phyloP scores from a whole-genome alignment of 2,329 filamentous ascomycete species.

The Cladobotryum protrusum region DNA sequence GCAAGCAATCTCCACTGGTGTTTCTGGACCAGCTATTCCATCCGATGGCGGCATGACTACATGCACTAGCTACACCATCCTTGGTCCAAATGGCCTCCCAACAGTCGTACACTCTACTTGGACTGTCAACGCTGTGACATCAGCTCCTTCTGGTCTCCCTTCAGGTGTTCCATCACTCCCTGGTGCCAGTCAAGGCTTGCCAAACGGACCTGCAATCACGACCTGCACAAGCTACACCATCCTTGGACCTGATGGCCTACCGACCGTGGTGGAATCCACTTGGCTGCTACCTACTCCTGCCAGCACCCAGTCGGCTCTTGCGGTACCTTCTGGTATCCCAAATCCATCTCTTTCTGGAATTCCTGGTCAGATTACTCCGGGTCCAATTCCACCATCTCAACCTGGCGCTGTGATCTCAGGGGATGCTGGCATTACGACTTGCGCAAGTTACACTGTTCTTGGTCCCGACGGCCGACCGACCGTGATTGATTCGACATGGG shows the following conservation, averaged over 20 bases:
- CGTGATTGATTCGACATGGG: constrained; percentile 14
- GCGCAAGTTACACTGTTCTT: constrained; percentile 7
- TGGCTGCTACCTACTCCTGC: constrained; percentile 21
- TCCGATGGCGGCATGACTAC: constrained; percentile 9
- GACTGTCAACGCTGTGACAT: constrained; percentile 16
- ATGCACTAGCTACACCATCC: constrained; percentile 21
- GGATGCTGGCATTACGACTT: constrained; percentile 3
- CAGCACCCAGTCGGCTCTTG: constrained; percentile 4
- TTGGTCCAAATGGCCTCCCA: constrained; percentile 27
- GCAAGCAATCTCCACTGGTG: constrained; percentile 7
- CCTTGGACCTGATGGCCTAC: constrained; percentile 24
- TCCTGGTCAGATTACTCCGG: not conserved
- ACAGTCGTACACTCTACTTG: constrained; percentile 31
- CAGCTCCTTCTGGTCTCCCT: constrained; percentile 4
- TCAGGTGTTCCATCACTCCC: constrained; percentile 9
- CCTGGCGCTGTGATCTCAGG: not conserved
- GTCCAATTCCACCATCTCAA: not conserved
- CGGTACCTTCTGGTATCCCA: not conserved
- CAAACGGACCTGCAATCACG: constrained; percentile 9
- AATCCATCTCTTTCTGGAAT: not conserved
- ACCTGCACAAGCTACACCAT: constrained; percentile 20
- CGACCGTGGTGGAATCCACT: constrained; percentile 28
- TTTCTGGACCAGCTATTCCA: not conserved
- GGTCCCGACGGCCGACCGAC: constrained; percentile 11
- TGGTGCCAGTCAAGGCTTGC: constrained; percentile 2